phyloP scores from a whole-genome alignment of 2,329 filamentous ascomycete genomes.

The Monosporascus sp. region DNA sequence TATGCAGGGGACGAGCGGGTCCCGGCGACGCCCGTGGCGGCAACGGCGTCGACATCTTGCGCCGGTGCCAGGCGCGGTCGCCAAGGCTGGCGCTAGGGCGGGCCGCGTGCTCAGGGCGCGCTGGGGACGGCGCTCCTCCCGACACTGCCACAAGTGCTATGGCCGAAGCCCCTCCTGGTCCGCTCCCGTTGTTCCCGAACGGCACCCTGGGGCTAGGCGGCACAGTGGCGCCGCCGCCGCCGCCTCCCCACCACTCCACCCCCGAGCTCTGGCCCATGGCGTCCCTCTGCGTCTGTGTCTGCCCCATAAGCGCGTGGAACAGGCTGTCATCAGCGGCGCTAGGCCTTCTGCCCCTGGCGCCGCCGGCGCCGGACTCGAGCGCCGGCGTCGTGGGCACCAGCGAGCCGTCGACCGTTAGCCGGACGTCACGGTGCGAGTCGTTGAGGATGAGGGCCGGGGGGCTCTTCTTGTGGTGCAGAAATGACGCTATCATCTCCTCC shows the following conservation, averaged over 20 bases:
- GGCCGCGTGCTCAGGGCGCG: conserved; percentile 11
- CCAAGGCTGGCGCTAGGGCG: conserved; percentile 12
- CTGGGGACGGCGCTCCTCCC: background rate
- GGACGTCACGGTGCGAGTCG: conserved; percentile 3
- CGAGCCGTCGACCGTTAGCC: conserved; percentile 6
- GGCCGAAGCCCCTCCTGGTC: background rate
- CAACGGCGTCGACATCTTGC: conserved; percentile 18
- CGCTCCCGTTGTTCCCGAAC: background rate
- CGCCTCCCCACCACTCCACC: conserved; percentile 14
- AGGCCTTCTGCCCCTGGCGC: background rate
- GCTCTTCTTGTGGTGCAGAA: background rate
- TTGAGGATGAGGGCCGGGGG: background rate
- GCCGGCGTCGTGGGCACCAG: conserved; percentile 18
- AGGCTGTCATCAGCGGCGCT: conserved; percentile 7
- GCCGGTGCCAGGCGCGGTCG: conserved; percentile 24
- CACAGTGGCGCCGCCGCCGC: background rate
- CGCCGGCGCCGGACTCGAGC: conserved; percentile 17
- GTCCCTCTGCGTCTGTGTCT: background rate
- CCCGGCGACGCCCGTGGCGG: conserved; percentile 7
- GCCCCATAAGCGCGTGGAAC: conserved; percentile 7
- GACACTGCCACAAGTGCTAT: background rate
- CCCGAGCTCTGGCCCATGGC: conserved; percentile 14
- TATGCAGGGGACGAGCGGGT: background rate
- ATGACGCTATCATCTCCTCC: background rate
- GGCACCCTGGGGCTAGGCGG: background rate